Base-by-base conservation (phyloP, 768 basidiomycete species). In the Leccinum truebloodii region DNA sequence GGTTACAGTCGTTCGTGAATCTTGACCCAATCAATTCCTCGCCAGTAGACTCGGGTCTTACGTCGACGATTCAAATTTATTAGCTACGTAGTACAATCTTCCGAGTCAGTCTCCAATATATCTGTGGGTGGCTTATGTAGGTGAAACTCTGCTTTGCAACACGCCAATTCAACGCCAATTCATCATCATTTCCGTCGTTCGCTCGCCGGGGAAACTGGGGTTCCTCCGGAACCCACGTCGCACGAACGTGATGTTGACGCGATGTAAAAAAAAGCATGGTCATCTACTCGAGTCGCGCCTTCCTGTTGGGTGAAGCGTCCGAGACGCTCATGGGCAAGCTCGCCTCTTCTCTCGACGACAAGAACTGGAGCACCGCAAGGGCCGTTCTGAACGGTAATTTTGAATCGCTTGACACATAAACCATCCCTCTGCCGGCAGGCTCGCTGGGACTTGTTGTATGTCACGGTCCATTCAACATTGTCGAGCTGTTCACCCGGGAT, bases 161-260 rank as follows among this genome's bases (percentile, higher is more conserved):
- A 28, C 28, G 28, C 26, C 26, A 26, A 26, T 26, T 26, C 26
- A 26, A 26, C 26, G 26, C 26, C 26, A 26, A 26, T 26, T 26
- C 50, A 86, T 92, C 55, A 82, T 92, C 55, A 75, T 92, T 32
- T 92, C 90, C 7, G 65, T 89, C 6, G 89, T 91, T 12, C 80
- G 89, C 20, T 79, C n/a, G n/a, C n/a, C 89, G 1, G 63, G 72
- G 6, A 75, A 72, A n/a, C 72, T 83, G n/a, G 92, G 92, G 14
- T 94, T 94, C 65, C 76, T 94, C n/a, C 74, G 69, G 13, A 86
- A 84, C 64, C 58, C 79, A 6, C 80, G 87, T 10, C 81, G 92
- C 4, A 89, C 87, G 52, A 94, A 94, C 82, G 92, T 94, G 52
- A 91, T 94, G 90, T 80, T 94, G 34, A 89, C 87, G 32, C 83